phyloP scores from a whole-genome alignment of 495 filamentous ascomycete species.

The Aspergillus steynii region DNA sequence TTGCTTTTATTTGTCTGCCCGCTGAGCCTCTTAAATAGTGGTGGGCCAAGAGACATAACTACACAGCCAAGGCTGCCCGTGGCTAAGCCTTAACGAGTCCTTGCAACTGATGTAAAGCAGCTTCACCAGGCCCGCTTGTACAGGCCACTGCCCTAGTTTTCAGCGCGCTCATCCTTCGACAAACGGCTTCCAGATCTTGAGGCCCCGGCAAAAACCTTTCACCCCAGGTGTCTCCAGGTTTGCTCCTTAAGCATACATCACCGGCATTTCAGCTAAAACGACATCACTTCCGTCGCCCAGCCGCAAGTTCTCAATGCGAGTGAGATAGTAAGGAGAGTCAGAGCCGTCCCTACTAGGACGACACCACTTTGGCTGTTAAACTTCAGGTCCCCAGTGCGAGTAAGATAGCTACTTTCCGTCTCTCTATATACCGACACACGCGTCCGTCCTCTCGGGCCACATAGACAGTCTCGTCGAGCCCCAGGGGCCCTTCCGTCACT shows the following conservation, averaged over 20 bases:
- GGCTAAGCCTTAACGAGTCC: conserved; percentile 10
- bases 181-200: conserved; percentile 3
- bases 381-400: conserved; percentile 2
- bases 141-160: conserved; percentile 7
- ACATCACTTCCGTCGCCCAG: conserved; percentile 1
- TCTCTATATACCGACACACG: conserved; percentile 1
- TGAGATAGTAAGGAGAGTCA: conserved; percentile 1
- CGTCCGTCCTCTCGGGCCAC: conserved; percentile 2
- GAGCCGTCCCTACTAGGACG: neutral
- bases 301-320: conserved; percentile 1
- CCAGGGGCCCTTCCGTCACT: neutral
- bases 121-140: conserved; percentile 4
- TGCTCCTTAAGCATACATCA: conserved; percentile 7
- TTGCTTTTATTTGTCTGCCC: neutral
- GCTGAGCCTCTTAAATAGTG: neutral
- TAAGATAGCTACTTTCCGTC: neutral
- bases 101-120: conserved; percentile 4
- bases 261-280: neutral
- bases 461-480: conserved; percentile 4
- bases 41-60: conserved; percentile 12
- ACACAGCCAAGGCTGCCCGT: conserved; percentile 10
- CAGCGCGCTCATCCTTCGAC: neutral
- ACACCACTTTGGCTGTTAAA: conserved; percentile 1
- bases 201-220: conserved; percentile 4
- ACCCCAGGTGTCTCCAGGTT: conserved; percentile 5